Evolutionary conservation across 495 filamentous ascomycete genomes (phyloP).

Genomic region (Baudoinia panamericana): DNA sequence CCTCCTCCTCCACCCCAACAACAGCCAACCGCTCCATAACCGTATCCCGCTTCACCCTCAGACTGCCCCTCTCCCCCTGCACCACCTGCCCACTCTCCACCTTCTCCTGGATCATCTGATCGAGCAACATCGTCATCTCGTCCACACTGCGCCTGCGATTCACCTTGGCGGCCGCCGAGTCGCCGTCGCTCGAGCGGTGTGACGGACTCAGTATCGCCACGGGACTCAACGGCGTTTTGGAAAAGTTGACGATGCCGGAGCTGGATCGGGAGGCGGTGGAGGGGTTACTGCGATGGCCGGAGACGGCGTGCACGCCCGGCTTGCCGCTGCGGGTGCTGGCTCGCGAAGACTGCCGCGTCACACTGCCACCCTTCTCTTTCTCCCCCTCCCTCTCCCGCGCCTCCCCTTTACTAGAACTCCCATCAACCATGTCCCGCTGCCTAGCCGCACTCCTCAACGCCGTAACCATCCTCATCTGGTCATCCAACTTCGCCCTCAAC

Average conservation of each 20-base stretch:
- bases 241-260: conserved; percentile 15
- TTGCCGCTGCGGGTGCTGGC: conserved; percentile 7
- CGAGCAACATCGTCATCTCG: conserved; percentile 78
- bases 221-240: conserved; percentile 15
- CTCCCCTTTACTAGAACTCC: too few relatives aligned
- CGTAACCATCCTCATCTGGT: conserved; percentile 87
- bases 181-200: neutral
- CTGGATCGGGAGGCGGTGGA: conserved; percentile 12
- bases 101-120: conserved; percentile 86
- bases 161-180: conserved; percentile 3
- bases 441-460: conserved; percentile 77
- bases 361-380: neutral
- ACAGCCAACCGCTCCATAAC: conserved; percentile 12
- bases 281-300: conserved; percentile 14
- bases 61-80: conserved; percentile 13
- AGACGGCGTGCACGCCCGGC: too few relatives aligned
- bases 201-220: conserved; percentile 13
- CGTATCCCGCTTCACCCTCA: conserved; percentile 20
- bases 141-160: conserved; percentile 50
- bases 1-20: neutral
- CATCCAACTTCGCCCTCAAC: conserved; percentile 76
- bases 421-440: conserved; percentile 73
- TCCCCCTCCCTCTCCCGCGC: too few relatives aligned
- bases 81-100: conserved; percentile 38
- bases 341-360: conserved; percentile 6